A percentile compares a stretch with the other conserved stretches of the same genome.
These are phyloP conservation scores for Forsythia viridissima DNA, from an alignment of 257 asterid genomes.

Conservation along the genomic window DNA sequence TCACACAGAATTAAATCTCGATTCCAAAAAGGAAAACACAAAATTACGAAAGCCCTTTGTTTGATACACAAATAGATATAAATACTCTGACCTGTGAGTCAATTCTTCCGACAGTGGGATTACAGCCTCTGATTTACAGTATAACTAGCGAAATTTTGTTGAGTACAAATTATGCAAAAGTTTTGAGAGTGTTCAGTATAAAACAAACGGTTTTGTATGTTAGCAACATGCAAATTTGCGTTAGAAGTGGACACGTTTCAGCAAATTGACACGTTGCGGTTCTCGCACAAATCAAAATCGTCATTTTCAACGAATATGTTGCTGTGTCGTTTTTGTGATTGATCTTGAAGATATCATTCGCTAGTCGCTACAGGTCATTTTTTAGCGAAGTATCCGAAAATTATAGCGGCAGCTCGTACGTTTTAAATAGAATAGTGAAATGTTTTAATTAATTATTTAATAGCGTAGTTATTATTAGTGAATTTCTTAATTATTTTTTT, in stretches of 20 bases:
- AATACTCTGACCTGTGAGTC: not conserved
- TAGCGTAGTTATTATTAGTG: too few relatives aligned
- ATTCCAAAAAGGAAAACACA: not conserved
- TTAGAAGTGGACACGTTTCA: conserved; percentile 32
- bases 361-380: too few relatives aligned
- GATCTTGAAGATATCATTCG: not conserved
- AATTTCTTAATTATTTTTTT: too few relatives aligned
- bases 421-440: too few relatives aligned
- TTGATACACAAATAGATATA: not conserved
- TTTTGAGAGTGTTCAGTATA: not conserved
- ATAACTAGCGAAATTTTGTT: not conserved
- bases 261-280: conserved; percentile 25
- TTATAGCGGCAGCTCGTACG: too few relatives aligned
- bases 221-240: conserved; percentile 20
- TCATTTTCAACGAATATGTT: not conserved
- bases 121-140: not conserved
- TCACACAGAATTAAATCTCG: not conserved
- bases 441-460: too few relatives aligned
- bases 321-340: not conserved
- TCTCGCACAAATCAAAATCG: not conserved
- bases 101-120: not conserved
- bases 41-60: not conserved
- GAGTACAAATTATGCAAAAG: not conserved
- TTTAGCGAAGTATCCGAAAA: too few relatives aligned
- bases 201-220: not conserved